Evolutionary conservation across 2,329 filamentous ascomycete genomes (phyloP).

Genomic region (Beauveria varroae): DNA sequence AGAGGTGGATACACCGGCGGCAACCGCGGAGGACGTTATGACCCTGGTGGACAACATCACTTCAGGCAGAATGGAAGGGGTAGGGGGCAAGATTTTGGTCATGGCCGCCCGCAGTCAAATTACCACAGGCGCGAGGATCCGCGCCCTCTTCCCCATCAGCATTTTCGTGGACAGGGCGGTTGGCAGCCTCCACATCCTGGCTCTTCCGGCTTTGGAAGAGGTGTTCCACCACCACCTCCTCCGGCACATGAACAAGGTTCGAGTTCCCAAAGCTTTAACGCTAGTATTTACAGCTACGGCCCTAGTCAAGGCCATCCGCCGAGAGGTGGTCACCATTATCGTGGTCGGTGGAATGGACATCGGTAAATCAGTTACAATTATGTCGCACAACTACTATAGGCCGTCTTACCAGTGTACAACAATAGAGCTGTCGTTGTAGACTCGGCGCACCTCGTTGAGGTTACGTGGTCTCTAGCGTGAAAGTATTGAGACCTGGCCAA

Average conservation of each 20-base stretch:
- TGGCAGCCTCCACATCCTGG: constrained; percentile 41
- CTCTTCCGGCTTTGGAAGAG: constrained; percentile 33
- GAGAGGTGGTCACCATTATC: neutral
- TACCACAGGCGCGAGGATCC: constrained; percentile 14
- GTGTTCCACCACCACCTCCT: constrained; percentile 37
- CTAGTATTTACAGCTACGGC: neutral
- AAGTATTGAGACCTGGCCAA: neutral
- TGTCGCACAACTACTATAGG: neutral
- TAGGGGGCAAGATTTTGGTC: neutral
- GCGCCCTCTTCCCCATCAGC: constrained; percentile 13
- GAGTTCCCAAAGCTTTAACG: neutral
- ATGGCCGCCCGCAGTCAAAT: constrained; percentile 6
- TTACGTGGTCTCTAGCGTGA: neutral
- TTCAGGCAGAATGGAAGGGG: constrained; percentile 4
- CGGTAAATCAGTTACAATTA: neutral
- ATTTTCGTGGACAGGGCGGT: constrained; percentile 18
- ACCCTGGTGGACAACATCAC: constrained; percentile 5
- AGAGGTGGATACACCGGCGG: constrained; percentile 52
- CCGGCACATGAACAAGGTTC: neutral
- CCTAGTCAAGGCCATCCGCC: neutral
- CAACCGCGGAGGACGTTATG: constrained; percentile 37
- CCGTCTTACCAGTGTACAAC: neutral
- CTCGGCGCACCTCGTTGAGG: too few species aligned
- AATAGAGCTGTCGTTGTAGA: too few species aligned
- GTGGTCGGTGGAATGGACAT: neutral